Evolutionary conservation across 2,329 filamentous ascomycete genomes (phyloP), one percentile per base, ranked within the genome.

Genomic region (Paradendryphiella salina): DNA sequence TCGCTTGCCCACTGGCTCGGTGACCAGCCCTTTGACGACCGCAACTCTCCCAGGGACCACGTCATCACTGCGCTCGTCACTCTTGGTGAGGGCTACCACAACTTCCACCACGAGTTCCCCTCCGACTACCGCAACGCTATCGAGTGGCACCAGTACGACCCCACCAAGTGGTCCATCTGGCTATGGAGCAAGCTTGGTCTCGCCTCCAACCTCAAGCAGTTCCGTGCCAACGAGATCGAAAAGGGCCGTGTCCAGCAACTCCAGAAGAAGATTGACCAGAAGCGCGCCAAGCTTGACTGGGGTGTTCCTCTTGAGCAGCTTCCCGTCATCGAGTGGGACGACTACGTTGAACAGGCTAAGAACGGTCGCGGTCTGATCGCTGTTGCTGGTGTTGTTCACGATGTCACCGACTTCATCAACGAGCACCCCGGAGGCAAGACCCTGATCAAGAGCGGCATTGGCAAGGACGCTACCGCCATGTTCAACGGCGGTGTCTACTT

Each of bases 1-100:
- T 80, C 78, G 7, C 75, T 80, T 41, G 78, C 78, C 36, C 78
- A 80, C 65, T 80, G 77, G 77, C 75, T 80, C 49, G 78, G 78
- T 23, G 73, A 76, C 53, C 73, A 76, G 66, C 73, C 73, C 28
- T 76, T 76, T 50, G 73, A 76, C 53, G 73, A 76, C 68, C 72
- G 73, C 59, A 76, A 76, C 68, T 72, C 67, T 57, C 73, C 73
- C 23, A 67, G 73, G 54, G 73, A 76, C 46, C 73, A 75, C 61
- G 69, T 76, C 61, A 66, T 76, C 55, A 76, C 73, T 36, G 73
- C 73, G 17, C 59, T 76, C 15, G 71, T 75, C 50, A 76, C 73
- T 31, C 73, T 76, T n/a, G 73, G 73, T 33, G 73, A 76, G 57
- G 73, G 73, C 10, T 76, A 76, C 67, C 73, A 76, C 69, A 76